Base-by-base conservation (phyloP, 2,329 filamentous ascomycete genomes). In the Aspergillus neoniger region DNA sequence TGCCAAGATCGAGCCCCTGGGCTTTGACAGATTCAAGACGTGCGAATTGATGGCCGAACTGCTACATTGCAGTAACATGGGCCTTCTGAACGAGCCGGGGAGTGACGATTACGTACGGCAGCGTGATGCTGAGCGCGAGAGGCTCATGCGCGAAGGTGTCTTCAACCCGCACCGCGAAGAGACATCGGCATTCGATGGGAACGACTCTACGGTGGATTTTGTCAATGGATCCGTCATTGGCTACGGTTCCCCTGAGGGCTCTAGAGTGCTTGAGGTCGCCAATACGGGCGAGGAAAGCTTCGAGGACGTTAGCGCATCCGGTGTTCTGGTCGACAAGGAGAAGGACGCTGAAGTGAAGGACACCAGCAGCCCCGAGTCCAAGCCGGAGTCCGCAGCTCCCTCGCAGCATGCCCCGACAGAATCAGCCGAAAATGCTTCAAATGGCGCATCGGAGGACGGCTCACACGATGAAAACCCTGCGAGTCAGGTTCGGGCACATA, bases 41-140 rank as follows among this genome's bases (percentile, higher is more conserved):
- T 99, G 95, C 76, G 95, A 99, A 77, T 83, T 99, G 61, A 98
- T 99, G 95, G 95, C 95, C 1, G 95, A 99, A 77, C 82, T 99
- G 48, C 80, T 99, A 41, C 95, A 99, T 76, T 99, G 95, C 78
- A 98, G 94, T 75, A 99, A 99, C 74, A 99, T 99, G 95, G 93
- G 91, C 5, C 81, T 99, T 38, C 81, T 99, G 66, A 99, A 99
- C 72, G 93, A 98, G 74, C 82, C 87, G 9, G 95, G 94, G 32
- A 93, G 92, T 10, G 93, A 99, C 73, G 88, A 92, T 65, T 87
- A 96, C 65, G 92, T 98, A 61, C 87, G 85, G 62, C 83, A 86
- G 44, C 86, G 95, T 62, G 93, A 99, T 71, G 79, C 83, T 10
- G 92, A 97, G 73, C 87, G 95, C 53, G 91, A 96, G 67, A 86